Evolutionary conservation across 2,329 filamentous ascomycete genomes (phyloP).

Genomic region (Colletotrichum salicis): DNA sequence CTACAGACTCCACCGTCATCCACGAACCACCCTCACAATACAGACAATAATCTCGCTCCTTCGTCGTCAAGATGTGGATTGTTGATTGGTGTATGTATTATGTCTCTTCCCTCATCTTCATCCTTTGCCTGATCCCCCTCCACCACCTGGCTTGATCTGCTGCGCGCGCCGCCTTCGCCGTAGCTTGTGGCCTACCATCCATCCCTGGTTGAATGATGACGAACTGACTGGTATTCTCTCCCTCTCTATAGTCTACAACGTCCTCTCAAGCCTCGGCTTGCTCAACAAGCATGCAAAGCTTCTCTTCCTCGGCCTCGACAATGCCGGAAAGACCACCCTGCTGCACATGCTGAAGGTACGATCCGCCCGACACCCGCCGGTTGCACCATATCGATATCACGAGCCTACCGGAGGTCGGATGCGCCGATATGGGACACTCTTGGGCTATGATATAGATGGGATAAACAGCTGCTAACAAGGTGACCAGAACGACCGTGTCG

Average conservation of each 20-base stretch:
- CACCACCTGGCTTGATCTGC: slow-evolving; percentile 16
- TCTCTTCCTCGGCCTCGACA: slow-evolving; percentile 91
- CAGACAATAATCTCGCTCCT: slow-evolving; percentile 33
- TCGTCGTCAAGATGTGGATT: slow-evolving; percentile 79
- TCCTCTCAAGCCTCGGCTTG: slow-evolving; percentile 86
- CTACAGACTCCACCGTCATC: slow-evolving; percentile 31
- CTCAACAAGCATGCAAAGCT: slow-evolving; percentile 97
- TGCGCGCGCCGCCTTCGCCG: slow-evolving; percentile 35
- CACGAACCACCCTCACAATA: slow-evolving; percentile 24
- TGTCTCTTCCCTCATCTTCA: not conserved
- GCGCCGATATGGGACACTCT: slow-evolving; percentile 3
- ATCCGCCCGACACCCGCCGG: slow-evolving; percentile 31
- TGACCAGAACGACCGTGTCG: slow-evolving; percentile 86
- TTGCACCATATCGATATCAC: not conserved
- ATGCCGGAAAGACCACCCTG: slow-evolving; percentile 93
- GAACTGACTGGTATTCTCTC: slow-evolving; percentile 43
- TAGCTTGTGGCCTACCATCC: slow-evolving; percentile 25
- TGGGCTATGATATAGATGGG: slow-evolving; percentile 39
- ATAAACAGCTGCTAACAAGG: slow-evolving; percentile 11
- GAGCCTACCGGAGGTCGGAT: slow-evolving; percentile 1
- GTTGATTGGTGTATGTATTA: slow-evolving; percentile 89
- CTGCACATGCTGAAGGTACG: slow-evolving; percentile 94
- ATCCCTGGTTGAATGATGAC: slow-evolving; percentile 19
- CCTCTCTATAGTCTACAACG: slow-evolving; percentile 75
- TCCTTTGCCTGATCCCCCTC: not conserved